A percentile compares a stretch with the other conserved stretches of the same genome.
These are phyloP conservation scores for Udeniomyces megalosporus DNA, from an alignment of 768 basidiomycete genomes.

Conservation along the genomic window DNA sequence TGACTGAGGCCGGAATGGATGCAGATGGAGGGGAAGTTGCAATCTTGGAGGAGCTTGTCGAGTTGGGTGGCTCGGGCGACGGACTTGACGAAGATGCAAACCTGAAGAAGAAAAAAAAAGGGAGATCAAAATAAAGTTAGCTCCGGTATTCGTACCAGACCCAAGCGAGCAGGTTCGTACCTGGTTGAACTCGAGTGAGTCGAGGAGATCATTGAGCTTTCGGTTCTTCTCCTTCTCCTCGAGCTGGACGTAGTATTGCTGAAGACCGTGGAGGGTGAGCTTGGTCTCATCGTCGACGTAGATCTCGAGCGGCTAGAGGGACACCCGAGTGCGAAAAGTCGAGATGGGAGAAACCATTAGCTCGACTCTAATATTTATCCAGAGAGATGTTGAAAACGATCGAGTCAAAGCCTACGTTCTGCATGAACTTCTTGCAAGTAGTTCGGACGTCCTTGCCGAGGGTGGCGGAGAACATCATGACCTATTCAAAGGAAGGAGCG, in stretches of 20 bases:
- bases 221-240: conserved; percentile 92
- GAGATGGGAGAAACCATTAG: conserved; percentile 1
- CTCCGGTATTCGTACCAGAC: background rate
- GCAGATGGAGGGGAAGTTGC: conserved; percentile 95
- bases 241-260: conserved; percentile 95
- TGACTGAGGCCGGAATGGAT: conserved; percentile 91
- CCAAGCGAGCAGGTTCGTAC: no score
- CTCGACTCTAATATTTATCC: background rate
- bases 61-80: conserved; percentile 91
- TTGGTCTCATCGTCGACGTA: conserved; percentile 99
- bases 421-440: conserved; percentile 99
- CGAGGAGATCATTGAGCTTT: conserved; percentile 87
- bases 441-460: conserved; percentile 89
- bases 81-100: conserved; percentile 98
- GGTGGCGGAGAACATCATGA: conserved; percentile 99
- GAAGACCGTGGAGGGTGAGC: conserved; percentile 88
- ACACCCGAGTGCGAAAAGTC: background rate
- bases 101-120: conserved; percentile 38
- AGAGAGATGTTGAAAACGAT: background rate
- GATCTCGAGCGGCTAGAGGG: conserved; percentile 78
- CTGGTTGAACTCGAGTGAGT: conserved; percentile 96
- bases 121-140: background rate
- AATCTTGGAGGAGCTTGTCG: conserved; percentile 86
- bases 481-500: conserved; percentile 38
- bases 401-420: conserved; percentile 49